A percentile compares a stretch with the other conserved stretches of the same genome.
These are phyloP conservation scores for Acorus calamus DNA, from an alignment of 106 monocot species.

Conservation along the genomic window DNA sequence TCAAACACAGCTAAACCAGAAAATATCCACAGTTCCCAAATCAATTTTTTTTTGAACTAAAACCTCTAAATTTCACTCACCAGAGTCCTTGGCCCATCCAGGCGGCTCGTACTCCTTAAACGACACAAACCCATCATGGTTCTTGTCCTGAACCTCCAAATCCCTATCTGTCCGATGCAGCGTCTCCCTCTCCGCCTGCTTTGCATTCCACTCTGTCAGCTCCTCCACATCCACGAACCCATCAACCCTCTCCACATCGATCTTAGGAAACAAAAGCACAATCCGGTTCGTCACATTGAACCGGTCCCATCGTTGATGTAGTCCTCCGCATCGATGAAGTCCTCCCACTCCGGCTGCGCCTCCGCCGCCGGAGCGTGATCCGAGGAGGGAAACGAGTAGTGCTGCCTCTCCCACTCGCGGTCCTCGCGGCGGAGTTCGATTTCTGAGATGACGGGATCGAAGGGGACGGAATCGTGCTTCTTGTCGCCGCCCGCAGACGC, in stretches of 20 bases:
- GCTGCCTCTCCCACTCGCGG: slow-evolving; percentile 60
- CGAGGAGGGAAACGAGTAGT: slow-evolving; percentile 22
- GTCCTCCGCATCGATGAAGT: slow-evolving; percentile 77
- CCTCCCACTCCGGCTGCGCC: slow-evolving; percentile 83
- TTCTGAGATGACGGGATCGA: slow-evolving; percentile 73
- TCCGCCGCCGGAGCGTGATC: slow-evolving; percentile 44
- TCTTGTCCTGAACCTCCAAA: slow-evolving; percentile 74
- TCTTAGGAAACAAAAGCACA: slow-evolving; percentile 54
- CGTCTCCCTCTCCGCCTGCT: slow-evolving; percentile 46
- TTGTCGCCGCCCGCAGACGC: background rate
- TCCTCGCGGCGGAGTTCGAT: slow-evolving; percentile 62
- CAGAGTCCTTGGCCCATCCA: slow-evolving; percentile 15
- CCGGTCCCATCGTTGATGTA: slow-evolving; percentile 69
- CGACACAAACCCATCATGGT: slow-evolving; percentile 64
- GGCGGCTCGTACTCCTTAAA: slow-evolving; percentile 74
- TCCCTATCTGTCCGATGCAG: slow-evolving; percentile 65
- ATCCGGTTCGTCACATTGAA: slow-evolving; percentile 77
- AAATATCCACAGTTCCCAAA: no score
- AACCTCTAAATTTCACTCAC: no score
- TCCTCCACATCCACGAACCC: slow-evolving; percentile 49
- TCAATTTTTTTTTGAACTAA: no score
- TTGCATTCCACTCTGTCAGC: slow-evolving; percentile 70
- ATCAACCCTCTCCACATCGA: slow-evolving; percentile 55
- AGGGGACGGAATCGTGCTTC: slow-evolving; percentile 28
- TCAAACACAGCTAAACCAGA: no score